Conservation (phyloP, 2,329 filamentous ascomycete species). For the Aspergillus spinulosporus region DNA sequence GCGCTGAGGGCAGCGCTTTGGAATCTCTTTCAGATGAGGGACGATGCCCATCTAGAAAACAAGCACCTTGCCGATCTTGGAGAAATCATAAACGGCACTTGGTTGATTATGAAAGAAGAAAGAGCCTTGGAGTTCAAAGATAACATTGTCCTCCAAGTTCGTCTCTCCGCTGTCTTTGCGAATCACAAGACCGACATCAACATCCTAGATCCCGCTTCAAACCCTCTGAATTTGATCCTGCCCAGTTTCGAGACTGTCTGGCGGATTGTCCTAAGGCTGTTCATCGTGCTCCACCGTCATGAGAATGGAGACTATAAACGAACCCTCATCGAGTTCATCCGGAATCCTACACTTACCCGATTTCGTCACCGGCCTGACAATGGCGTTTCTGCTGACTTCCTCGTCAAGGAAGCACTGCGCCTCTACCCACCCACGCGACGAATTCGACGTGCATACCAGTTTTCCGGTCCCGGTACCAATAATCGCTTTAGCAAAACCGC, state of each 20-base stretch:
- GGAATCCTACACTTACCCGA: background rate
- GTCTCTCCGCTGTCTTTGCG: background rate
- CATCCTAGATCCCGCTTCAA: background rate
- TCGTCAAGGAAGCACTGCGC: conserved; percentile 2
- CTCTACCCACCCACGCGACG: background rate
- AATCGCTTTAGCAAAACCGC: background rate
- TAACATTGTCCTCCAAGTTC: background rate
- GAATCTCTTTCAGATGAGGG: background rate
- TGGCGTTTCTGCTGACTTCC: background rate
- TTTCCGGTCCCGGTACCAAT: background rate
- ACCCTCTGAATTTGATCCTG: background rate
- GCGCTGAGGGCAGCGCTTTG: background rate
- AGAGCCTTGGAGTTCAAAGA: background rate
- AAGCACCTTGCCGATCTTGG: background rate
- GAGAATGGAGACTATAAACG: background rate
- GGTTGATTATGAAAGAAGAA: background rate
- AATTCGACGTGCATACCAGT: background rate
- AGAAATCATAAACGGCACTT: background rate
- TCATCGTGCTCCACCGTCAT: background rate
- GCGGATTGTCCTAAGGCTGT: background rate
- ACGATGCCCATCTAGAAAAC: background rate
- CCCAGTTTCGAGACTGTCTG: background rate
- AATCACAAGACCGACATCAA: background rate
- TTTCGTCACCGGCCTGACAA: background rate
- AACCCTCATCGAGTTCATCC: background rate